These are phyloP conservation scores for Fusarium xylarioides DNA, from an alignment of 2,329 filamentous ascomycete species.

Conservation along the genomic window DNA sequence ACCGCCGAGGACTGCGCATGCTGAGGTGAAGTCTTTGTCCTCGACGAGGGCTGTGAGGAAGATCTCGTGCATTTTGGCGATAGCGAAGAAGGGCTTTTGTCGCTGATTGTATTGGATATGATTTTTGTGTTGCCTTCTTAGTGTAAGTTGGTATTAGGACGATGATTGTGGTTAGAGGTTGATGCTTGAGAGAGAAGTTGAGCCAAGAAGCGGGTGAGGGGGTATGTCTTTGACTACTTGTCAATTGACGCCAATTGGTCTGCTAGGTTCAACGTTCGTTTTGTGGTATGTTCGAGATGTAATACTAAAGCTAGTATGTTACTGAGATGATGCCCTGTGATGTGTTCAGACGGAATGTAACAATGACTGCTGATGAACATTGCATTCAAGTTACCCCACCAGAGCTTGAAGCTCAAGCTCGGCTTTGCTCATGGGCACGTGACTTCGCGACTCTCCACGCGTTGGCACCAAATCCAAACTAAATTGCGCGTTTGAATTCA, in stretches of 20 bases:
- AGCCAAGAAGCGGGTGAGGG: background rate
- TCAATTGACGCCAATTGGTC: background rate
- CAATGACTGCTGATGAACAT: background rate
- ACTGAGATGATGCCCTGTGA: background rate
- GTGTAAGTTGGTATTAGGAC: background rate
- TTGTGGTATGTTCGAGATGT: accelerated
- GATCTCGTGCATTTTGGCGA: slow-evolving; percentile 58
- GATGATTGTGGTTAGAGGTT: background rate
- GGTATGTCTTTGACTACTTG: background rate
- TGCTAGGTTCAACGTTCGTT: accelerated
- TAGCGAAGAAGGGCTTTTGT: accelerated
- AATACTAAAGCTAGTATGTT: background rate
- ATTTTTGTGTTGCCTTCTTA: accelerated
- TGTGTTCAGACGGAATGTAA: too few species aligned
- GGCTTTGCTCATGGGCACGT: slow-evolving; percentile 31
- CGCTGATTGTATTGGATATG: accelerated
- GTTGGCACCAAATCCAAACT: background rate
- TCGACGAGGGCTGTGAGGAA: slow-evolving; percentile 65
- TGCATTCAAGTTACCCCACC: background rate
- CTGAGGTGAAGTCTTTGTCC: slow-evolving; percentile 58
- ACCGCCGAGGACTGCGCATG: slow-evolving; percentile 64
- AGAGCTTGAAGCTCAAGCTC: background rate
- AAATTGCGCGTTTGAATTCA: background rate
- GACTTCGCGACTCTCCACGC: slow-evolving; percentile 42
- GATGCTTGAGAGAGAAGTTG: background rate